These are phyloP conservation scores for Herpetomonas samuelpessoai DNA, from an alignment of 208 protist species.

Conservation along the genomic window DNA sequence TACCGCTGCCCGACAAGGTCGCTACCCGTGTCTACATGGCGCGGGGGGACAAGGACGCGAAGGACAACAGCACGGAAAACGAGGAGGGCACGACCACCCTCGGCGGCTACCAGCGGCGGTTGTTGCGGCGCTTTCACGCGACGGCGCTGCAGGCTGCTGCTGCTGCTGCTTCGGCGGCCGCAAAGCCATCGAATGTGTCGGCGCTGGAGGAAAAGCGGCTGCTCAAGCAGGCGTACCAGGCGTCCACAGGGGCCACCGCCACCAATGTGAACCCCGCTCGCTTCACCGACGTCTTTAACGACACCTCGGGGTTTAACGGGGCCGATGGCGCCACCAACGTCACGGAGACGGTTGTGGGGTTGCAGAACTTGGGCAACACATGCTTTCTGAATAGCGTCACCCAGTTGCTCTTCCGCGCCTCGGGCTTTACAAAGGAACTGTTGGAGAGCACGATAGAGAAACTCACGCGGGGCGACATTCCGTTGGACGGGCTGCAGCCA, in stretches of 20 bases:
- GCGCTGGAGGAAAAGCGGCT: background rate
- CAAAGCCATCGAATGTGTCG: too few relatives aligned
- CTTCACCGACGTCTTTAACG: background rate
- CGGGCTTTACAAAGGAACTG: constrained; percentile 31
- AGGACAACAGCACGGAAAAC: background rate
- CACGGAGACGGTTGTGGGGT: constrained; percentile 29
- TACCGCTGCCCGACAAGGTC: background rate
- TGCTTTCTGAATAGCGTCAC: constrained; percentile 69
- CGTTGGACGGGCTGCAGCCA: background rate
- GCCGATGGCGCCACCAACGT: background rate
- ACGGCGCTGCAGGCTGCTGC: too few relatives aligned
- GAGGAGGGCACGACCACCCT: background rate
- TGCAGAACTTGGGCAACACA: constrained; percentile 60
- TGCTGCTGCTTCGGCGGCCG: background rate
- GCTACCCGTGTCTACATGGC: background rate
- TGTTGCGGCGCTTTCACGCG: background rate
- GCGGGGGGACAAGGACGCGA: background rate
- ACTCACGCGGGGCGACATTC: background rate
- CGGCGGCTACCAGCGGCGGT: background rate
- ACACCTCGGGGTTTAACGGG: background rate
- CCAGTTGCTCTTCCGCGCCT: constrained; percentile 49
- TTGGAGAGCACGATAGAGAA: constrained; percentile 6
- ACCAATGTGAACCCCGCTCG: background rate
- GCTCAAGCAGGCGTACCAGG: background rate
- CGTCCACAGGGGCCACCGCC: background rate